Conservation (phyloP, 2,329 filamentous ascomycete species). For the Aspergillus awamori region DNA sequence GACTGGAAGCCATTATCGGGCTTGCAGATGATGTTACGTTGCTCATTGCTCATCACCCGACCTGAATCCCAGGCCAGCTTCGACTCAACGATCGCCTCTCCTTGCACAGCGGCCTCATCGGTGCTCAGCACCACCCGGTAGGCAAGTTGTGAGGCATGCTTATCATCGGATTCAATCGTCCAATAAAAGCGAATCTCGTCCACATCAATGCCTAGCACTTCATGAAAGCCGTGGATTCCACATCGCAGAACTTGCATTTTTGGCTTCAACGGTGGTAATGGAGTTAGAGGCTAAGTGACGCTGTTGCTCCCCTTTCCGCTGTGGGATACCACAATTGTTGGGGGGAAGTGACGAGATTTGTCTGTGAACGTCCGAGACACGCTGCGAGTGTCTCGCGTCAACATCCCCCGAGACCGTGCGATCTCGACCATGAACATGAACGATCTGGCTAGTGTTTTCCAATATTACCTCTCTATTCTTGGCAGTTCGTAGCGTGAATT, state of each 20-base stretch:
- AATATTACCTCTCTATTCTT: too few species aligned
- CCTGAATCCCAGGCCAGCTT: constrained; percentile 23
- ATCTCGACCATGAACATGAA: too few species aligned
- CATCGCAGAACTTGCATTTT: constrained; percentile 24
- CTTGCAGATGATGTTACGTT: constrained; percentile 29
- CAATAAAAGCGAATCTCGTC: constrained; percentile 29
- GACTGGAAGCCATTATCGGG: constrained; percentile 22
- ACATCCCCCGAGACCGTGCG: too few species aligned
- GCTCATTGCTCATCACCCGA: constrained; percentile 23
- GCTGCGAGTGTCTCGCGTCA: too few species aligned
- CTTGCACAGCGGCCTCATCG: not conserved
- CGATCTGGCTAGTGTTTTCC: too few species aligned
- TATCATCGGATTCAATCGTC: constrained; percentile 16
- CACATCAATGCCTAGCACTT: constrained; percentile 26
- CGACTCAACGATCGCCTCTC: not conserved
- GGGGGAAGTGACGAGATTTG: too few species aligned
- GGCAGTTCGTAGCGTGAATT: too few species aligned
- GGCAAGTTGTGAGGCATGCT: constrained; percentile 16
- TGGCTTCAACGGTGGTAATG: too few species aligned
- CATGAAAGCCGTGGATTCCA: constrained; percentile 30
- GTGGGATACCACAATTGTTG: too few species aligned
- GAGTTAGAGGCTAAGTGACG: too few species aligned
- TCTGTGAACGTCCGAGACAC: too few species aligned
- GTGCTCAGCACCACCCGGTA: constrained; percentile 22
- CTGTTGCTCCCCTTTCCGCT: too few species aligned